A percentile compares a stretch with the other conserved stretches of the same genome.
Evolutionary conservation across 2,329 filamentous ascomycete genomes (phyloP).

Genomic region (Fusarium sororula): DNA sequence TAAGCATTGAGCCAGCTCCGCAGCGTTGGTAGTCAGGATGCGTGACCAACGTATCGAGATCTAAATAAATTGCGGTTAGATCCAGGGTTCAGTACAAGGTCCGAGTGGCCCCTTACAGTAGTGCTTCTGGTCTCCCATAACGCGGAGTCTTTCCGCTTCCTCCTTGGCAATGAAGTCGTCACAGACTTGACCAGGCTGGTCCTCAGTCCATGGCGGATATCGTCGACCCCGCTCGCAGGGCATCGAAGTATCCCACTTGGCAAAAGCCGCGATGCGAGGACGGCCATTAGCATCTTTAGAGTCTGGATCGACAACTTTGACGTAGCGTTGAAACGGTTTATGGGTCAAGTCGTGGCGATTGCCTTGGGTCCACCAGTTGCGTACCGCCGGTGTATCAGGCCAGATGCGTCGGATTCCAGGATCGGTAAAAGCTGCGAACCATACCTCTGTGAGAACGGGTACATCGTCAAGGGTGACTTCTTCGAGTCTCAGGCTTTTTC

Average conservation of each 20-base stretch:
- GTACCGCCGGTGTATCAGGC: conserved; percentile 31
- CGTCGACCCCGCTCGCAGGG: conserved; percentile 22
- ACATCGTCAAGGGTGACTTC: conserved; percentile 12
- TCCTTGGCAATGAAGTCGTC: conserved; percentile 24
- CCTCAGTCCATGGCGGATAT: conserved; percentile 27
- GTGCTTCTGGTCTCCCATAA: conserved; percentile 27
- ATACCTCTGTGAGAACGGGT: conserved; percentile 16
- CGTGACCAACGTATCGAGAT: conserved; percentile 40
- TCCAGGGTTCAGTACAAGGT: too few species aligned
- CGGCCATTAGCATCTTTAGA: conserved; percentile 6
- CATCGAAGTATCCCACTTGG: conserved; percentile 30
- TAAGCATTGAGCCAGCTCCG: conserved; percentile 39
- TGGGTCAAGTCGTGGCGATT: conserved; percentile 19
- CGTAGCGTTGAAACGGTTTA: conserved; percentile 30
- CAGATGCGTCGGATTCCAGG: conserved; percentile 15
- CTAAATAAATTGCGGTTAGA: neutral
- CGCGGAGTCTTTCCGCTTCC: conserved; percentile 21
- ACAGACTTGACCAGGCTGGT: conserved; percentile 22
- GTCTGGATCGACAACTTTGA: conserved; percentile 27
- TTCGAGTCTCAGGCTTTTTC: neutral
- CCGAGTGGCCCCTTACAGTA: conserved; percentile 15
- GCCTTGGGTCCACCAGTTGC: conserved; percentile 31
- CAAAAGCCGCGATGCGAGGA: conserved; percentile 26
- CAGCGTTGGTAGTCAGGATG: conserved; percentile 41
- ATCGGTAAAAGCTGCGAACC: conserved; percentile 30